A percentile compares a stretch with the other conserved stretches of the same genome.
phyloP scores from a whole-genome alignment of 2,329 filamentous ascomycete species.

The Claviceps quebecensis region DNA sequence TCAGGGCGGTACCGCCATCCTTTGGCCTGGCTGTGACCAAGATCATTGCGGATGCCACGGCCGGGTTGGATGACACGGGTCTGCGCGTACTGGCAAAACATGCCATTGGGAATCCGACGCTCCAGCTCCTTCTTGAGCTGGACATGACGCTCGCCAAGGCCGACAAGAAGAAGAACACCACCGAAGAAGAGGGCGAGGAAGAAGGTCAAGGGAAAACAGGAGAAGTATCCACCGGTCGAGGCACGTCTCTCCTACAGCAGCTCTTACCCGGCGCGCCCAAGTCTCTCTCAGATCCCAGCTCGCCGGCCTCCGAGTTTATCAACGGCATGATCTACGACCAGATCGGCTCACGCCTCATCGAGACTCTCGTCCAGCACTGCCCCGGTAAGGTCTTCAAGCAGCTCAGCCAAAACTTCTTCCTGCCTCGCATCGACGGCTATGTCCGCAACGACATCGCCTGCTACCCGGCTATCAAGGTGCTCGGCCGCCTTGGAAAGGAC shows the following conservation, averaged over 20 bases:
- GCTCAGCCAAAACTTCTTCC: slow-evolving; percentile 68
- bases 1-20: slow-evolving; percentile 57
- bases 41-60: slow-evolving; percentile 64
- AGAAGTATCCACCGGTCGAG: not conserved
- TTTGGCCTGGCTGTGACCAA: slow-evolving; percentile 69
- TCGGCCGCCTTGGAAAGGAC: slow-evolving; percentile 76
- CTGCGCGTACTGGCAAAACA: slow-evolving; percentile 76
- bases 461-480: slow-evolving; percentile 70
- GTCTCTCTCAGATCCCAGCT: slow-evolving; percentile 56
- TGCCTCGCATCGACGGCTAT: slow-evolving; percentile 63
- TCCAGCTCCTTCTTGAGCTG: slow-evolving; percentile 81
- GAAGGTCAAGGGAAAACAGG: not conserved
- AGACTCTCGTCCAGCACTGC: slow-evolving; percentile 66
- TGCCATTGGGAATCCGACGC: slow-evolving; percentile 76
- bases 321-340: slow-evolving; percentile 79
- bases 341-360: slow-evolving; percentile 78
- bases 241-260: slow-evolving; percentile 52
- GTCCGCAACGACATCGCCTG: slow-evolving; percentile 81
- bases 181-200: not conserved
- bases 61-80: slow-evolving; percentile 62
- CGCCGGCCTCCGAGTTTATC: slow-evolving; percentile 63
- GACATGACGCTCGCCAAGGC: slow-evolving; percentile 60
- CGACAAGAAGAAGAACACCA: slow-evolving; percentile 1
- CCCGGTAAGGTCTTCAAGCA: slow-evolving; percentile 86
- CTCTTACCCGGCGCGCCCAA: slow-evolving; percentile 64